Conservation (phyloP, 73 alveolate genomes). For the Blepharisma stoltei region DNA sequence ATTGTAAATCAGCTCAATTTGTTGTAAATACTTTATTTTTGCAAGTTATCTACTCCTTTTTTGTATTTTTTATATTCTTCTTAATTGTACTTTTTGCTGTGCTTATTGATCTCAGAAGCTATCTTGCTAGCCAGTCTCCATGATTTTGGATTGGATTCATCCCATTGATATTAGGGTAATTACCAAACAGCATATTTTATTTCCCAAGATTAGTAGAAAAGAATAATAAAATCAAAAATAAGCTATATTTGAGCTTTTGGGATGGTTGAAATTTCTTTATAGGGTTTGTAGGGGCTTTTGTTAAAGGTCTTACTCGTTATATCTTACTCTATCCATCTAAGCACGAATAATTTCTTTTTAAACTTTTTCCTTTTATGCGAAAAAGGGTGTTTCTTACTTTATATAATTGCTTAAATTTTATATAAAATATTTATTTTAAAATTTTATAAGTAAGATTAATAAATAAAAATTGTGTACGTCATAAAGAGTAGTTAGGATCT, state of each 20-base stretch:
- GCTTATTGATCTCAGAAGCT: not conserved
- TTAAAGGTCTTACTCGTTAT: slow-evolving; percentile 4
- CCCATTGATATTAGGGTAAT: slow-evolving; percentile 4
- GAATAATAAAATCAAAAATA: not conserved
- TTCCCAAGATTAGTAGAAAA: slow-evolving; percentile 1
- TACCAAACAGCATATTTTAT: not conserved
- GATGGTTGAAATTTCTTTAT: slow-evolving; percentile 2
- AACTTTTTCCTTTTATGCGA: too few species aligned
- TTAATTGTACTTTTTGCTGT: not conserved
- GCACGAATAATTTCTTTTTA: too few species aligned
- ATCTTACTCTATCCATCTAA: too few species aligned
- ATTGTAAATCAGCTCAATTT: not conserved
- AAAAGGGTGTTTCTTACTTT: too few species aligned
- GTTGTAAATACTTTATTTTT: slow-evolving; percentile 10
- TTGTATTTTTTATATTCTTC: not conserved
- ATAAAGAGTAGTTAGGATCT: too few species aligned
- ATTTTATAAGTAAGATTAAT: too few species aligned
- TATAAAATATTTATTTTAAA: too few species aligned
- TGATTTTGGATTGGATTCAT: not conserved
- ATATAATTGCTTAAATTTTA: too few species aligned
- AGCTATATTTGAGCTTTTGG: slow-evolving; percentile 3
- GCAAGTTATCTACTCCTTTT: not conserved
- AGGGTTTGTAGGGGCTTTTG: slow-evolving; percentile 7
- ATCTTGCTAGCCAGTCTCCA: not conserved
- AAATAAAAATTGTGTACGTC: too few species aligned